phyloP scores from a whole-genome alignment of 176 grass and related monocot species.

The Musa acuminata region DNA sequence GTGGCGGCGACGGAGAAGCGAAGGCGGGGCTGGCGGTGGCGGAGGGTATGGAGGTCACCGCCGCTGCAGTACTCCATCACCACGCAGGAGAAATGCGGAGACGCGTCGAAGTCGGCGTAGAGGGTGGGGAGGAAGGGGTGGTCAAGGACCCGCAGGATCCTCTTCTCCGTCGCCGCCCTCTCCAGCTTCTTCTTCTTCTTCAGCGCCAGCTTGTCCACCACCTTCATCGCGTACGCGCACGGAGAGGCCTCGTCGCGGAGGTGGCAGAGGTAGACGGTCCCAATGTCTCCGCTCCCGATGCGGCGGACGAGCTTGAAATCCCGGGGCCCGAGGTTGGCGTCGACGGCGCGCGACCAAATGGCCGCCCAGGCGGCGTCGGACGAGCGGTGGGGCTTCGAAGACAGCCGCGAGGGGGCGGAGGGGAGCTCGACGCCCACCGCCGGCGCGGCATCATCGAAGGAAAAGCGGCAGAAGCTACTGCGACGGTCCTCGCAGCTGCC shows the following conservation, averaged over 20 bases:
- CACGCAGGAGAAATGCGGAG: conserved; percentile 60
- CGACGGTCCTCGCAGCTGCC: conserved; percentile 28
- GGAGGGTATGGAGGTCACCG: conserved; percentile 80
- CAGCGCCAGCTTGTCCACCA: conserved; percentile 70
- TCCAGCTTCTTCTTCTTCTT: conserved; percentile 83
- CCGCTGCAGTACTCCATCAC: conserved; percentile 95
- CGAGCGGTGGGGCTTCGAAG: conserved; percentile 56
- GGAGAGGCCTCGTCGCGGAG: conserved; percentile 27
- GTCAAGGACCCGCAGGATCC: conserved; percentile 70
- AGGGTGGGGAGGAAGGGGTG: conserved; percentile 88
- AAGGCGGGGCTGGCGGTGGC: conserved; percentile 60
- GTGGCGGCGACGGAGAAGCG: conserved; percentile 69
- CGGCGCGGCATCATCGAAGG: conserved; percentile 27
- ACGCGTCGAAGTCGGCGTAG: conserved; percentile 84
- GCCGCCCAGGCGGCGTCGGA: conserved; percentile 56
- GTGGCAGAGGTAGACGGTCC: conserved; percentile 82
- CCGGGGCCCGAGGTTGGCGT: conserved; percentile 39
- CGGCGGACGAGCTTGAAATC: conserved; percentile 85
- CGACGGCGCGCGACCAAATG: conserved; percentile 30
- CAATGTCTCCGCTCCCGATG: conserved; percentile 79
- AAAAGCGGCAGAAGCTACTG: conserved; percentile 53
- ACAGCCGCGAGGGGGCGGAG: not conserved
- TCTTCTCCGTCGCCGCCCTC: conserved; percentile 72
- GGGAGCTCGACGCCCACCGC: not conserved
- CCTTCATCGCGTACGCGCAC: conserved; percentile 86